phyloP scores from a whole-genome alignment of 352 stramenopile genomes.

The Phytophthora foliorum region DNA sequence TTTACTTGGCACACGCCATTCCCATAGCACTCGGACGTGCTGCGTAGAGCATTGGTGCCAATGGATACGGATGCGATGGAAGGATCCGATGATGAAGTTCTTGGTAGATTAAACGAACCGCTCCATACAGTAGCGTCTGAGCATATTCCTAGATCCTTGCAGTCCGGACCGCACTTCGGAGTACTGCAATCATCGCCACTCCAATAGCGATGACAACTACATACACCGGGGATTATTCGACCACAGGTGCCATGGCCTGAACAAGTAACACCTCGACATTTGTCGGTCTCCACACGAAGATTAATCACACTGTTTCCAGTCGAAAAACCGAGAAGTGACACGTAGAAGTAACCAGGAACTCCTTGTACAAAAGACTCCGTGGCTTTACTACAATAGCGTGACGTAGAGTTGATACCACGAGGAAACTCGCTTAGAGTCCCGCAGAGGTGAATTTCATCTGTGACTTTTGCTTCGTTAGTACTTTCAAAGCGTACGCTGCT shows the following conservation, averaged over 20 bases:
- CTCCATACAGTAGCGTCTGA: constrained; percentile 29
- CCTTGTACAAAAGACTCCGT: constrained; percentile 62
- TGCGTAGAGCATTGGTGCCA: constrained; percentile 50
- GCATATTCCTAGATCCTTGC: constrained; percentile 68
- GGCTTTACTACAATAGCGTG: constrained; percentile 61
- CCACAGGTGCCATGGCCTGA: constrained; percentile 68
- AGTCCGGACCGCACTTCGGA: constrained; percentile 78
- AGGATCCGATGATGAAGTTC: not conserved
- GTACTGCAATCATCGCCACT: constrained; percentile 79
- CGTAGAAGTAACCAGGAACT: constrained; percentile 75
- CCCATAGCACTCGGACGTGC: constrained; percentile 76
- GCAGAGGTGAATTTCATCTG: constrained; percentile 76
- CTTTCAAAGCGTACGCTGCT: constrained; percentile 64
- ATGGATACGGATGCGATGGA: constrained; percentile 25
- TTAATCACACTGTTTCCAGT: constrained; percentile 37
- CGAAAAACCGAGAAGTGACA: constrained; percentile 73
- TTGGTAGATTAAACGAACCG: not conserved
- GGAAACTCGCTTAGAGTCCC: constrained; percentile 74
- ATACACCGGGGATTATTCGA: constrained; percentile 73
- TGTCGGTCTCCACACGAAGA: constrained; percentile 67
- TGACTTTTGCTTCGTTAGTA: constrained; percentile 45
- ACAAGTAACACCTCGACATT: constrained; percentile 71
- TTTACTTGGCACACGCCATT: constrained; percentile 68
- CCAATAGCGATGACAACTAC: constrained; percentile 80
- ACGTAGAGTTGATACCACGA: constrained; percentile 61